Evolutionary conservation across 805 yeast species (phyloP).

Genomic region (Starmerella tilneyi): DNA sequence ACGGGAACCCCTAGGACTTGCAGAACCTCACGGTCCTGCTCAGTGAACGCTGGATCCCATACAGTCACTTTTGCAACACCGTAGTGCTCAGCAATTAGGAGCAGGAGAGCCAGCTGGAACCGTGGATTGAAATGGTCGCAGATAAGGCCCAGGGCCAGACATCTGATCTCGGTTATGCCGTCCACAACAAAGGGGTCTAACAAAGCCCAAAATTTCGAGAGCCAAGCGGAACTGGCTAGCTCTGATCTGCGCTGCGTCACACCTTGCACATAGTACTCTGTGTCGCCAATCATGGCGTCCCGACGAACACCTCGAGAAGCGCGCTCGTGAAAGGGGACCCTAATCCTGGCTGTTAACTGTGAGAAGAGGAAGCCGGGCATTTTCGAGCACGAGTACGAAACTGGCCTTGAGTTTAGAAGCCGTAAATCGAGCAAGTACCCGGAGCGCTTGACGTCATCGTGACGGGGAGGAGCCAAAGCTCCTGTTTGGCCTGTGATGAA

Average conservation of each 20-base stretch:
- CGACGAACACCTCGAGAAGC: no score
- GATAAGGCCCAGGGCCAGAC: slow-evolving; percentile 66
- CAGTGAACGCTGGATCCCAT: slow-evolving; percentile 56
- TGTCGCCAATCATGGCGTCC: slow-evolving; percentile 9
- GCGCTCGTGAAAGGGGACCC: no score
- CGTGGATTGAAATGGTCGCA: slow-evolving; percentile 39
- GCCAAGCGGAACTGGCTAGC: slow-evolving; percentile 12
- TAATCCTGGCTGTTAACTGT: no score
- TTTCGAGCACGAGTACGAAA: no score
- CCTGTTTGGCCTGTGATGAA: no score
- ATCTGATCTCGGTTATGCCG: slow-evolving; percentile 36
- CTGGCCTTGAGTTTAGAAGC: no score
- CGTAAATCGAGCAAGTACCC: no score
- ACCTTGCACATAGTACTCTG: slow-evolving; percentile 14
- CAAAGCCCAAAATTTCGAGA: slow-evolving; percentile 2
- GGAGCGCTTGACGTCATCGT: no score
- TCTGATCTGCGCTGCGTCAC: slow-evolving; percentile 14
- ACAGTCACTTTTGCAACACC: slow-evolving; percentile 35
- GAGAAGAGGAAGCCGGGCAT: no score
- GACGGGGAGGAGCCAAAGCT: no score
- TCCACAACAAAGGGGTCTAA: slow-evolving; percentile 5
- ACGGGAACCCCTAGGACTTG: slow-evolving; percentile 26
- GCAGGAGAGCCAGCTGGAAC: slow-evolving; percentile 54
- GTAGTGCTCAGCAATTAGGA: slow-evolving; percentile 33
- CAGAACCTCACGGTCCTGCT: slow-evolving; percentile 37